Conservation (phyloP, 495 filamentous ascomycete species). For the Tuber indicum region DNA sequence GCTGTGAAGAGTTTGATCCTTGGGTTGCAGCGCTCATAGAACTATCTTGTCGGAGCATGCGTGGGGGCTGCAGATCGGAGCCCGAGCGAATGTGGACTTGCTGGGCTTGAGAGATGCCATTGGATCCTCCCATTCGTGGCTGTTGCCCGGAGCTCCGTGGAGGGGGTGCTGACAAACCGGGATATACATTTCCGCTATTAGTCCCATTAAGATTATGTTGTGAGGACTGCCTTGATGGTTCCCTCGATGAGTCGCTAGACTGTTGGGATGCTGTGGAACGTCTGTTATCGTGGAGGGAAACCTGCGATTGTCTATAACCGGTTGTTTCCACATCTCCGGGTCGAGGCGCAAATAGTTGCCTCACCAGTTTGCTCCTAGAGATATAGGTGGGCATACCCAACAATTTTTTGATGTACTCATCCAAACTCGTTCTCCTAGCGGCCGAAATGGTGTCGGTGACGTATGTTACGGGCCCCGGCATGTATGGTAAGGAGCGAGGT, state of each 20-base stretch:
- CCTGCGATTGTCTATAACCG: constrained; percentile 56
- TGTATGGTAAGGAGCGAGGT: constrained; percentile 84
- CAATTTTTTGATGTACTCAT: constrained; percentile 90
- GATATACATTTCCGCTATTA: constrained; percentile 45
- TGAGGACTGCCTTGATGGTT: constrained; percentile 68
- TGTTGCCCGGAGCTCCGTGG: constrained; percentile 56
- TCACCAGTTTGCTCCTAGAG: constrained; percentile 70
- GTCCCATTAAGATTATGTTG: constrained; percentile 59
- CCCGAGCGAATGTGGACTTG: constrained; percentile 46
- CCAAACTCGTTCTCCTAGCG: constrained; percentile 79
- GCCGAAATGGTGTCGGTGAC: constrained; percentile 96
- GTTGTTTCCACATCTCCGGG: constrained; percentile 86
- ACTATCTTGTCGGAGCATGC: constrained; percentile 64
- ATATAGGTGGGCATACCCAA: constrained; percentile 78
- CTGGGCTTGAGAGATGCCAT: constrained; percentile 43
- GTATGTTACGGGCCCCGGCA: constrained; percentile 96
- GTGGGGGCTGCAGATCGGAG: constrained; percentile 42
- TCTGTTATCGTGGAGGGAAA: constrained; percentile 49
- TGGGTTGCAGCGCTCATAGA: constrained; percentile 66
- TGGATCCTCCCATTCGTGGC: constrained; percentile 44
- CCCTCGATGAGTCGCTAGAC: constrained; percentile 47
- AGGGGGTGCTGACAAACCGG: constrained; percentile 52
- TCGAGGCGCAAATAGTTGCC: constrained; percentile 80
- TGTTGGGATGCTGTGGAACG: constrained; percentile 48
- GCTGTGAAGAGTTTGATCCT: constrained; percentile 50